phyloP scores from a whole-genome alignment of 805 yeast species.

The Suhomyces emberorum region DNA sequence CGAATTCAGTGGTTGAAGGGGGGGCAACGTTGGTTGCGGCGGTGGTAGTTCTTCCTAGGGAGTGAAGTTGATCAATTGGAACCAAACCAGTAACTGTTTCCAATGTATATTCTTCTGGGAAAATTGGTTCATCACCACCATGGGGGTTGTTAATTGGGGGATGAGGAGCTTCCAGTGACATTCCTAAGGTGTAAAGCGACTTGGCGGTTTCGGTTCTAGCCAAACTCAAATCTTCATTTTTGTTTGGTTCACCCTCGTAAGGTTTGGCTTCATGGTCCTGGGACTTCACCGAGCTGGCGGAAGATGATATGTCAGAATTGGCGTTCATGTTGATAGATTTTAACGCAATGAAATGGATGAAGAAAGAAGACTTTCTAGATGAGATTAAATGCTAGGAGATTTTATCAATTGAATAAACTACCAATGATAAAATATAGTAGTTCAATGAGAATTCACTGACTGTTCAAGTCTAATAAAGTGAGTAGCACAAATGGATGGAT shows the following conservation, averaged over 20 bases:
- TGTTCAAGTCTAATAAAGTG: too few species aligned
- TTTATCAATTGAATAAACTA: too few species aligned
- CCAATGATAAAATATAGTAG: too few species aligned
- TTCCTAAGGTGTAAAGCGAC: constrained; percentile 62
- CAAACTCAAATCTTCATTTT: constrained; percentile 19
- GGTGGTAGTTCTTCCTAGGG: constrained; percentile 52
- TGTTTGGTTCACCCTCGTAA: background rate
- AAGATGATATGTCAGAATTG: too few species aligned
- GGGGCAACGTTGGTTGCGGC: constrained; percentile 9
- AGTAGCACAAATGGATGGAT: too few species aligned
- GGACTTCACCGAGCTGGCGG: background rate
- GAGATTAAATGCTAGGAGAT: too few species aligned
- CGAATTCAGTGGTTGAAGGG: constrained; percentile 63
- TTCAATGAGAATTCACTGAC: too few species aligned
- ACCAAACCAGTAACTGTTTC: constrained; percentile 90
- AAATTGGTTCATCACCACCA: constrained; percentile 60
- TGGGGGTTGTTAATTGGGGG: constrained; percentile 45
- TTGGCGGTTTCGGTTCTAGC: constrained; percentile 70
- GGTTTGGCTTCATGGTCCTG: background rate
- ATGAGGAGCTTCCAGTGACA: constrained; percentile 46
- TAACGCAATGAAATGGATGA: too few species aligned
- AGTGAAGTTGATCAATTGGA: constrained; percentile 68
- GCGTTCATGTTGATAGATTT: too few species aligned
- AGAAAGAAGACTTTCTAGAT: too few species aligned
- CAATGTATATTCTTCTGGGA: constrained; percentile 89